Percentiles rank a stretch among this genome's conserved stretches.
Evolutionary conservation across 768 basidiomycete genomes (phyloP).

Genomic region (Boletus patriciae): DNA sequence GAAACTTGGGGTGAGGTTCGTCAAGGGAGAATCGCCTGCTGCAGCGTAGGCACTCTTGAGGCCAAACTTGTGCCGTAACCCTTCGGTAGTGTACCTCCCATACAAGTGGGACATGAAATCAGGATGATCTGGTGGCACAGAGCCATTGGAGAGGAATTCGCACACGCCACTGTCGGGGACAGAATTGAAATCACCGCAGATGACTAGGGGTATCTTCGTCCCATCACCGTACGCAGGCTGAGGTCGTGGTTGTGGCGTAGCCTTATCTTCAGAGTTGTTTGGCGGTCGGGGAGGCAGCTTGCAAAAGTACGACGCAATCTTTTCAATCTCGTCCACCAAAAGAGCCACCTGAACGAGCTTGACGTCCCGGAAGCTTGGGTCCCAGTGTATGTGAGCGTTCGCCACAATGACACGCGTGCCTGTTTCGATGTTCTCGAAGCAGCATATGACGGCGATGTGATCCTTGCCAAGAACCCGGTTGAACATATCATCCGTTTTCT

Average conservation of each 20-base stretch:
- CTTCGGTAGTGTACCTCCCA: slow-evolving; percentile 89
- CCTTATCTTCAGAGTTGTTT: slow-evolving; percentile 28
- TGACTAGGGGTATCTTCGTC: slow-evolving; percentile 83
- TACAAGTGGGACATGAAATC: slow-evolving; percentile 94
- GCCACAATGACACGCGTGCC: slow-evolving; percentile 87
- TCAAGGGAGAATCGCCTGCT: slow-evolving; percentile 64
- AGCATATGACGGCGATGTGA: slow-evolving; percentile 83
- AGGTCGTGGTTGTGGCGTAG: slow-evolving; percentile 39
- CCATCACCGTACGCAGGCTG: slow-evolving; percentile 79
- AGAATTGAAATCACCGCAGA: slow-evolving; percentile 98
- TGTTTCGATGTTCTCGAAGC: slow-evolving; percentile 84
- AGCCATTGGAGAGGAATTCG: slow-evolving; percentile 81
- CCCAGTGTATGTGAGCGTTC: slow-evolving; percentile 93
- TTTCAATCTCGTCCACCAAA: slow-evolving; percentile 89
- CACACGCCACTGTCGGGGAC: slow-evolving; percentile 84
- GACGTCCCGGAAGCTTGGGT: slow-evolving; percentile 89
- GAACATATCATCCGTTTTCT: slow-evolving; percentile 99
- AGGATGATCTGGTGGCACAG: slow-evolving; percentile 68
- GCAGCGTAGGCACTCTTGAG: slow-evolving; percentile 83
- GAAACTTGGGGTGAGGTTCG: slow-evolving; percentile 89
- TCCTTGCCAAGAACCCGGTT: slow-evolving; percentile 96
- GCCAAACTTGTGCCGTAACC: slow-evolving; percentile 73
- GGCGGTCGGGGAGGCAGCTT: slow-evolving; percentile 71
- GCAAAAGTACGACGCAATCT: slow-evolving; percentile 82
- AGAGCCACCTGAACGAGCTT: slow-evolving; percentile 96